Evolutionary conservation across 208 protist species (phyloP), one percentile per base, ranked within the genome.

Genomic region (Zelonia costaricensis): DNA sequence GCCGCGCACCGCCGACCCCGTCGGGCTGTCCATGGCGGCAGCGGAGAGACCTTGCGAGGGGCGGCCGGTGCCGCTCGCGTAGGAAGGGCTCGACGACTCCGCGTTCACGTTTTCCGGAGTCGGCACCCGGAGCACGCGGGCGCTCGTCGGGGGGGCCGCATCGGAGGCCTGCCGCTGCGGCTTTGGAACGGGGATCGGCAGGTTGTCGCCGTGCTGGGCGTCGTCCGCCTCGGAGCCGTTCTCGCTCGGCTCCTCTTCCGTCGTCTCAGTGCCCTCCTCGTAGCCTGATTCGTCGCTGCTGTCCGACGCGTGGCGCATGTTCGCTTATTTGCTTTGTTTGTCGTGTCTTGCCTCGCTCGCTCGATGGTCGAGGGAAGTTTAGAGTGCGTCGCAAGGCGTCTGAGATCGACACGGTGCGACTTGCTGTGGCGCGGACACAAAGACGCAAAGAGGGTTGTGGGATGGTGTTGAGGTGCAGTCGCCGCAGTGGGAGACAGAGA

Each of bases 221-320:
- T 42, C 16, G n/a, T 42, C 15, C 13, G 45, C 35, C 43, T 30
- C 10, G 31, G 31, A 23, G 15, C 10, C 48, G 51, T 40, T 71
- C 27, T 58, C 33, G 1, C 56, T 54, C 16, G 39, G 5, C 8
- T 45, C 42, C 43, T 71, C 64, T 56, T 63, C 64, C 16, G 38
- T 70, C 28, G 15, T 49, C 43, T 70, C 55, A 4, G 54, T 56
- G 42, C 47, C 46, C 18, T 73, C 58, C 3, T 72, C 57, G 59
- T 73, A 73, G 15, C 44, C 58, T 7, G 66, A 66, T 13, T 43
- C 27, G 44, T 55, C 43, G 20, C 66, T 65, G 31, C 25, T 57
- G 13, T 73, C 66, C 2, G 57, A 60, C 16, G 66, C 18, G 18
- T 39, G 58, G 3, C 38, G 35, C 66, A 73, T 73, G 16, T 20